phyloP scores from a whole-genome alignment of 1,139 yeast genomes.

The Zygoascus sp. region DNA sequence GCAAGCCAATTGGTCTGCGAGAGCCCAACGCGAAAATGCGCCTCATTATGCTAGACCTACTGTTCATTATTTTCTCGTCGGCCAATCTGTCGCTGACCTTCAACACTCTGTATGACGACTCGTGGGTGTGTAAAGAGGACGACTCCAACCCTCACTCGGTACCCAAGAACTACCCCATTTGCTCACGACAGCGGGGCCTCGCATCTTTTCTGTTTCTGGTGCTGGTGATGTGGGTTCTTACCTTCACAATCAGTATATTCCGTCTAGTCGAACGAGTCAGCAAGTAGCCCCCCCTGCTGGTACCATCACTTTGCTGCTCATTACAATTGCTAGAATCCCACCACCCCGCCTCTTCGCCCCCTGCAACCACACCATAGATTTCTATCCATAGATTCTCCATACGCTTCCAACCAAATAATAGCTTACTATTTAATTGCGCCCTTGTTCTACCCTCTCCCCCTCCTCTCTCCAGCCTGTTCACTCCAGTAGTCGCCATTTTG shows the following conservation, averaged over 20 bases:
- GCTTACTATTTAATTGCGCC: too few relatives aligned
- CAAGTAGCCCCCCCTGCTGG: conserved; percentile 1
- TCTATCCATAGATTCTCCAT: too few relatives aligned
- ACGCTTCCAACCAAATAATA: too few relatives aligned
- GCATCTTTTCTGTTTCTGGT: conserved; percentile 75
- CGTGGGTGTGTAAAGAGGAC: conserved; percentile 64
- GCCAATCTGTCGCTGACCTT: conserved; percentile 85
- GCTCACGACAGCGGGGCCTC: conserved; percentile 74
- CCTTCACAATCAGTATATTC: conserved; percentile 76
- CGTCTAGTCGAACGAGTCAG: conserved; percentile 74
- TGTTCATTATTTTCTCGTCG: conserved; percentile 88
- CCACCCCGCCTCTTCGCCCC: too few relatives aligned
- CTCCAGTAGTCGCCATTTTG: too few relatives aligned
- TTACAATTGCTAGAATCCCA: too few relatives aligned
- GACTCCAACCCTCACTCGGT: conserved; percentile 15
- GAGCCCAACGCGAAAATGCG: conserved; percentile 79
- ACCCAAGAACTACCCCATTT: conserved; percentile 43
- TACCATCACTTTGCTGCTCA: too few relatives aligned
- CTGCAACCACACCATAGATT: too few relatives aligned
- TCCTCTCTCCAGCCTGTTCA: too few relatives aligned
- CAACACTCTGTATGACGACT: conserved; percentile 70
- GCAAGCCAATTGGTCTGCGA: conserved; percentile 86
- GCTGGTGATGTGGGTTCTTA: conserved; percentile 75
- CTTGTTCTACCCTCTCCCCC: too few relatives aligned
- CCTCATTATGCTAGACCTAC: conserved; percentile 67